A percentile compares a stretch with the other conserved stretches of the same genome.
Conservation (phyloP, 2,329 filamentous ascomycete species). For the Ophiostoma australiae region DNA sequence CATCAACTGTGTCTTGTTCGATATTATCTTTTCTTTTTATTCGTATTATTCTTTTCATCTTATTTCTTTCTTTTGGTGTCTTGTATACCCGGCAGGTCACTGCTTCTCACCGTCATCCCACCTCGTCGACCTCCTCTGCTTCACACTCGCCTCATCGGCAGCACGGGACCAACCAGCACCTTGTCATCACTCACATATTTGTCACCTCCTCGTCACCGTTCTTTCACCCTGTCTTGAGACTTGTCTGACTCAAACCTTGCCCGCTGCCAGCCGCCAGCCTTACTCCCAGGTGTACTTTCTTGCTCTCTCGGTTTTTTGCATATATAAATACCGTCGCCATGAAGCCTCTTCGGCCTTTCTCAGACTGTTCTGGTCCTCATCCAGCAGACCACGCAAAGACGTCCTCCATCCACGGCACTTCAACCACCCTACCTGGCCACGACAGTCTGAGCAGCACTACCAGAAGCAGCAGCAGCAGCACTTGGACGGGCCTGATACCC, state of each 20-base stretch:
- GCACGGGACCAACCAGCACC: not conserved
- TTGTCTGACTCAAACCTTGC: not conserved
- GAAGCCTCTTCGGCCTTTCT: not conserved
- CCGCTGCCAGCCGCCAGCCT: not conserved
- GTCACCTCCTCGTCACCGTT: not conserved
- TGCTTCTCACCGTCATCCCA: not conserved
- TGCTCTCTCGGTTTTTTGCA: not conserved
- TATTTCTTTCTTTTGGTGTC: not conserved
- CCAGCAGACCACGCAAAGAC: not conserved
- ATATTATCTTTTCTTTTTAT: conserved; percentile 6
- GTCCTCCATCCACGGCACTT: not conserved
- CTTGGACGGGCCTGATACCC: not conserved
- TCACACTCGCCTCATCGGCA: not conserved
- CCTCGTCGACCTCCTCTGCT: not conserved
- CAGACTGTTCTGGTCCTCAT: not conserved
- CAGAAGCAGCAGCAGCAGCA: not conserved
- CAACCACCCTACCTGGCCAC: not conserved
- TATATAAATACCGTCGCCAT: not conserved
- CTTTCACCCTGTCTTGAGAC: not conserved
- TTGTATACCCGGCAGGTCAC: not conserved
- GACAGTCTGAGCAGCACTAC: not conserved
- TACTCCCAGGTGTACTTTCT: not conserved
- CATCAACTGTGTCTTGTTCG: not conserved
- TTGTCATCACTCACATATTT: not conserved
- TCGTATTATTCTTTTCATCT: not conserved